Conservation (phyloP, 257 asterid genomes). For the Verbena officinalis region DNA sequence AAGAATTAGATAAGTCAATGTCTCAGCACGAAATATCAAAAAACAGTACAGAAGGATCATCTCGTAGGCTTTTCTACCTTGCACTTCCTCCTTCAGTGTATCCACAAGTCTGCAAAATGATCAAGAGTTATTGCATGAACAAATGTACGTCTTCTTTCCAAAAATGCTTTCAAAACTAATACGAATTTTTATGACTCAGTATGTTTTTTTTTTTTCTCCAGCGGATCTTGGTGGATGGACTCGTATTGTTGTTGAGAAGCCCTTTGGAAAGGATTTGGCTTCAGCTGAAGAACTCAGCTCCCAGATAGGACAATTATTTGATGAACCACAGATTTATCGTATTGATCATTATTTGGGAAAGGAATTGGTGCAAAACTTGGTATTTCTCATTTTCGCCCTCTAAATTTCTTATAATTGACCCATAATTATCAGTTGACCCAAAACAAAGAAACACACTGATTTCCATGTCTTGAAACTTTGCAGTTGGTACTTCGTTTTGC, state of each 20-base stretch:
- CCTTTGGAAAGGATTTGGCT: slow-evolving; percentile 81
- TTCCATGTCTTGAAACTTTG: slow-evolving; percentile 31
- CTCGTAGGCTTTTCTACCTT: slow-evolving; percentile 74
- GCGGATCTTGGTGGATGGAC: slow-evolving; percentile 88
- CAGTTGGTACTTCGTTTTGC: slow-evolving; percentile 90
- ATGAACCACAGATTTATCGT: slow-evolving; percentile 76
- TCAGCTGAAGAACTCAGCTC: slow-evolving; percentile 75
- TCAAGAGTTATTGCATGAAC: slow-evolving; percentile 58
- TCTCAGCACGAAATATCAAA: slow-evolving; percentile 61
- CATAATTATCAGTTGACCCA: no score
- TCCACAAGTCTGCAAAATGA: slow-evolving; percentile 82
- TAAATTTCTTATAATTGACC: neutral
- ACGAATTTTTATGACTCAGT: slow-evolving; percentile 2
- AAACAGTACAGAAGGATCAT: slow-evolving; percentile 55
- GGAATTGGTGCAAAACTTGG: slow-evolving; percentile 88
- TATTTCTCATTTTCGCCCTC: slow-evolving; percentile 35
- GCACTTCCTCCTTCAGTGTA: slow-evolving; percentile 92
- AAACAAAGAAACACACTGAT: neutral
- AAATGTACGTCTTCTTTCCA: slow-evolving; percentile 45
- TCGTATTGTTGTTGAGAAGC: slow-evolving; percentile 83
- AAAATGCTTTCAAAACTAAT: neutral
- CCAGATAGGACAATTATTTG: slow-evolving; percentile 76
- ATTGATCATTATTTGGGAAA: slow-evolving; percentile 87
- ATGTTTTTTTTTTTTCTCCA: slow-evolving; percentile 39
- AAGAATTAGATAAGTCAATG: slow-evolving; percentile 60